Base-by-base conservation (phyloP, 306 rosid species). In the Trifolium repens region DNA sequence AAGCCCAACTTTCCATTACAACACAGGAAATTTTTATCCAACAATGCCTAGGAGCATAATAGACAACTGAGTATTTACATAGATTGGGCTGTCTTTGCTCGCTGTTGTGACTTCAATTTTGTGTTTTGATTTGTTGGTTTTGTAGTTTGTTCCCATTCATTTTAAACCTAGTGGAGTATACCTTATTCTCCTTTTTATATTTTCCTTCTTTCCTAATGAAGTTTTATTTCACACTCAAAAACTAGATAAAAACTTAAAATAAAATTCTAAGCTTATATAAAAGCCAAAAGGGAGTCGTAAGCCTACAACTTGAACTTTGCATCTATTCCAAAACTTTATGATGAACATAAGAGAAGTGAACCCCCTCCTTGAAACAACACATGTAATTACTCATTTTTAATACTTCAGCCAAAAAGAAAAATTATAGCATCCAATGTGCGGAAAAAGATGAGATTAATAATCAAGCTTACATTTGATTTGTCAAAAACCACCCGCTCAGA, bases 391-490 rank as follows among this genome's bases (percentile, higher is more conserved):
- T 72, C 55, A 44, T 30, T 8, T 62, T 62, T 54, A 30, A 54
- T 47, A 58, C 37, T 16, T 35, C 1, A 47, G 37, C 4, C 19
- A 11, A 24, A n/a, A 54, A 46, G 57, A 5, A 9, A 43, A 73
- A 60, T 13, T 10, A 42, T 52, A 40, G 49, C 37, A 39, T 58
- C 40, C 19, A 71, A 49, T 11, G 39, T 66, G 35, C 22, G 8
- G 12, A 78, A 78, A 19, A 63, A 49, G 76, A 75, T 4, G 5
- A 53, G 9, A 27, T 24, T 52, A 15, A 46, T 43, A 44, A 76
- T 39, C 32, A 80, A 59, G 40, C 94, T 79, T 80, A 93, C 98
- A 70, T 78, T 93, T 44, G 71, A 84, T 82, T 83, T 88, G 54
- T 91, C 92, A 75, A 55, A 78, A 72, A 0, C 46, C 9, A 0